Conservation (phyloP, 2,329 filamentous ascomycete genomes). For the Stagonosporopsis tanaceti region DNA sequence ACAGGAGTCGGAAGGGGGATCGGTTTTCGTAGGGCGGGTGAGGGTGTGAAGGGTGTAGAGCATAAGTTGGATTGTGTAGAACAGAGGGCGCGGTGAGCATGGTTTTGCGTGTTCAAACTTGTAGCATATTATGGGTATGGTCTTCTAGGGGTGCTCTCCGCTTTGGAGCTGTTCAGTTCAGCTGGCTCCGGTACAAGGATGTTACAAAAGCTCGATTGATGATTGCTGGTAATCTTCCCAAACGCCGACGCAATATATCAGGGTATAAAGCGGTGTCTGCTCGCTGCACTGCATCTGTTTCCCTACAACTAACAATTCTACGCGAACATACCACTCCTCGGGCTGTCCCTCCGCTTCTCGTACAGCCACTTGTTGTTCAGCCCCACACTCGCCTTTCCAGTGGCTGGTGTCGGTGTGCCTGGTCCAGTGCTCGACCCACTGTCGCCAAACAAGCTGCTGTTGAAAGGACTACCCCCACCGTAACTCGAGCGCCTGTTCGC, state of each 20-base stretch:
- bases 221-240: neutral
- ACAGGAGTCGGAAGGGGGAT: conserved; percentile 82
- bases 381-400: conserved; percentile 71
- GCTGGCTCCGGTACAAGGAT: neutral
- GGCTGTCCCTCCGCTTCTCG: conserved; percentile 73
- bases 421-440: conserved; percentile 57
- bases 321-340: conserved; percentile 41
- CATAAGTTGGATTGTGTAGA: conserved; percentile 28
- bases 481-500: conserved; percentile 69
- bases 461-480: conserved; percentile 54
- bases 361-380: conserved; percentile 96
- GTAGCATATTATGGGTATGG: conserved; percentile 18
- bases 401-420: conserved; percentile 71
- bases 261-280: conserved; percentile 44
- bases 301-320: conserved; percentile 13
- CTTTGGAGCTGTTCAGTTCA: neutral
- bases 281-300: conserved; percentile 1
- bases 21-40: conserved; percentile 64
- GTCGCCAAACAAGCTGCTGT: conserved; percentile 48
- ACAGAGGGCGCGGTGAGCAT: neutral
- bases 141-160: neutral
- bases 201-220: neutral
- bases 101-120: neutral
- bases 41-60: no score
- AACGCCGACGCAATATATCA: conserved; percentile 39